These are phyloP conservation scores for Spiraea crenata DNA, from an alignment of 331 rosid genomes.

Conservation along the genomic window DNA sequence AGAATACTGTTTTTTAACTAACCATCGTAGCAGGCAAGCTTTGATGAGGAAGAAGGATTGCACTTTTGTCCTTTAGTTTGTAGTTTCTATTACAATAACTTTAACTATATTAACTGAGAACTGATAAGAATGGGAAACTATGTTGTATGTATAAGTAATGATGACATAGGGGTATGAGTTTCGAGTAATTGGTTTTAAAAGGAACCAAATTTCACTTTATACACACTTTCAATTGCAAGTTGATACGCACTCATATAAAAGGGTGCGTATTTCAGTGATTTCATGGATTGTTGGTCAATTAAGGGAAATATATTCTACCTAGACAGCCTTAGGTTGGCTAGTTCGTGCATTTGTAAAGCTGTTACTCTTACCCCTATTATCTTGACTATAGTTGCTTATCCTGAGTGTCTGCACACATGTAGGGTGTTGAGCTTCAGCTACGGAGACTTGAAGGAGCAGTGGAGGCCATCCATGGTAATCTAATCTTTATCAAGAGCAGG, in stretches of 20 bases:
- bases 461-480: slow-evolving; percentile 73
- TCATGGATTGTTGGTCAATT: not conserved
- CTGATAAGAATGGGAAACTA: too few species aligned
- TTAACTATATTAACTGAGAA: too few species aligned
- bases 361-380: not conserved
- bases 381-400: not conserved
- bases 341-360: not conserved
- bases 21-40: too few species aligned
- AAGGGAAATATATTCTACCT: not conserved
- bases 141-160: not conserved
- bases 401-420: not conserved
- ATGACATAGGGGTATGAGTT: not conserved
- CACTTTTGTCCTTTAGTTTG: too few species aligned
- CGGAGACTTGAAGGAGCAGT: slow-evolving; percentile 83
- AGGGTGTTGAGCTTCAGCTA: slow-evolving; percentile 92
- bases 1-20: not conserved
- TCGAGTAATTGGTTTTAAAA: not conserved
- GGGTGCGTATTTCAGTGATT: too few species aligned
- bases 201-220: not conserved
- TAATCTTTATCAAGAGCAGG: slow-evolving; percentile 70
- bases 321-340: not conserved
- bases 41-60: too few species aligned
- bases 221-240: not conserved
- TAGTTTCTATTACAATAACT: too few species aligned
- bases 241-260: too few species aligned